These are phyloP conservation scores for Bipolaris gigantea DNA, from an alignment of 2,329 filamentous ascomycete species.

Conservation along the genomic window DNA sequence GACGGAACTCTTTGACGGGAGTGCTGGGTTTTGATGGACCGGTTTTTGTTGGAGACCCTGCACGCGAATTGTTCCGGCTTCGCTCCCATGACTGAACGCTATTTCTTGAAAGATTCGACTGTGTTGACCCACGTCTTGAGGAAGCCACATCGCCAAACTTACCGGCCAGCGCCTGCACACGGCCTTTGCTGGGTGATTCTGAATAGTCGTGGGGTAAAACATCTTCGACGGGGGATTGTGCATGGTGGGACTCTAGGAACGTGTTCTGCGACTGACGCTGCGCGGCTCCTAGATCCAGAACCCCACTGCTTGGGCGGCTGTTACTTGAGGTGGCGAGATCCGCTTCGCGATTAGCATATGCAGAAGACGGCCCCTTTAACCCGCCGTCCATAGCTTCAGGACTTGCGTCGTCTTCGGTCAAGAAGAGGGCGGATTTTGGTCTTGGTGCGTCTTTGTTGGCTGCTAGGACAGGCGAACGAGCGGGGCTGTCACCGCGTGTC, in stretches of 20 bases:
- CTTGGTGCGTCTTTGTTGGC: conserved; percentile 49
- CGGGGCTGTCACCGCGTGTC: conserved; percentile 62
- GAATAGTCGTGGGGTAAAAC: conserved; percentile 40
- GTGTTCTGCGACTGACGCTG: conserved; percentile 39
- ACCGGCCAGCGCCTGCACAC: conserved; percentile 56
- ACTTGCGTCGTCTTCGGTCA: conserved; percentile 44
- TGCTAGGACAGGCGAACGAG: conserved; percentile 59
- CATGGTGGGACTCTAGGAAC: conserved; percentile 42
- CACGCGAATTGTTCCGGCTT: conserved; percentile 43
- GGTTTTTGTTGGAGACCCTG: conserved; percentile 36
- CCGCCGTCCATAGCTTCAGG: conserved; percentile 30
- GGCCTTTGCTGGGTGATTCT: conserved; percentile 53
- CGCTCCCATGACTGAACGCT: conserved; percentile 47
- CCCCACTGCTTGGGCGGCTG: conserved; percentile 24
- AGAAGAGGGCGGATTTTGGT: conserved; percentile 53
- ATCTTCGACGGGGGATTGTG: conserved; percentile 33
- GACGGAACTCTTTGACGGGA: conserved; percentile 48
- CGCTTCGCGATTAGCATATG: conserved; percentile 41
- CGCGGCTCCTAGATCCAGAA: conserved; percentile 30
- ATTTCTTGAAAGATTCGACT: conserved; percentile 47
- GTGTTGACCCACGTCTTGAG: conserved; percentile 51
- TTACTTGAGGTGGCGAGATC: conserved; percentile 40
- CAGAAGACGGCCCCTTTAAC: conserved; percentile 25
- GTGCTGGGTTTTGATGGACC: conserved; percentile 42
- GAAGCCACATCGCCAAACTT: conserved; percentile 52